Conservation (phyloP, 768 basidiomycete species). For the Russula brevipes region DNA sequence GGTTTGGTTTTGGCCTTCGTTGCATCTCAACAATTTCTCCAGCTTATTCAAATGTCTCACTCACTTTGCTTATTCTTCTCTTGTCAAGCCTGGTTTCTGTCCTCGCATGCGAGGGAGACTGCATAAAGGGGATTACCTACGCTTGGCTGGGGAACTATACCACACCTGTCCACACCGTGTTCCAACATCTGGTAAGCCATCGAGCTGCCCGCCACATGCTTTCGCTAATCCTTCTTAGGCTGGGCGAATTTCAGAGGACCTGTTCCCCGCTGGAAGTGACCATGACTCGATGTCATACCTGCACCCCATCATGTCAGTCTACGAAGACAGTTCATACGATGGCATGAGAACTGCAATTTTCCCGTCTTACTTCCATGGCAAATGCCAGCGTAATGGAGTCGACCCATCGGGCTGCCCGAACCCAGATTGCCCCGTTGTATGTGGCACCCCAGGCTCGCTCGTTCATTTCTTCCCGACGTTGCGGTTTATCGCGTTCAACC, state of each 20-base stretch:
- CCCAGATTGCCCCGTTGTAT: constrained; percentile 71
- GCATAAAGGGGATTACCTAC: constrained; percentile 55
- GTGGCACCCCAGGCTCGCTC: constrained; percentile 78
- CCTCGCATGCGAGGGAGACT: constrained; percentile 64
- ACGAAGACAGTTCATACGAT: constrained; percentile 40
- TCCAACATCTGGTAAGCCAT: constrained; percentile 41
- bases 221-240: constrained; percentile 33
- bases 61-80: constrained; percentile 22
- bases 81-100: constrained; percentile 36
- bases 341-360: constrained; percentile 56
- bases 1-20: neutral
- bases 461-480: constrained; percentile 59
- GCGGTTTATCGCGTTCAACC: constrained; percentile 44
- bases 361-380: constrained; percentile 69
- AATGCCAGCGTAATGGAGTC: constrained; percentile 52
- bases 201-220: neutral
- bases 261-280: constrained; percentile 32
- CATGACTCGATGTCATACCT: constrained; percentile 35
- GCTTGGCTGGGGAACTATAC: constrained; percentile 51
- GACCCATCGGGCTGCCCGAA: constrained; percentile 72
- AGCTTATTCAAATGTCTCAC: constrained; percentile 7
- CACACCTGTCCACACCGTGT: constrained; percentile 35
- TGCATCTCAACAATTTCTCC: neutral
- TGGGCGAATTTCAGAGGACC: constrained; percentile 32
- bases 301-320: constrained; percentile 44